These are phyloP conservation scores for Ganoderma sinense DNA, from an alignment of 1,284 basidiomycete species.

Conservation along the genomic window DNA sequence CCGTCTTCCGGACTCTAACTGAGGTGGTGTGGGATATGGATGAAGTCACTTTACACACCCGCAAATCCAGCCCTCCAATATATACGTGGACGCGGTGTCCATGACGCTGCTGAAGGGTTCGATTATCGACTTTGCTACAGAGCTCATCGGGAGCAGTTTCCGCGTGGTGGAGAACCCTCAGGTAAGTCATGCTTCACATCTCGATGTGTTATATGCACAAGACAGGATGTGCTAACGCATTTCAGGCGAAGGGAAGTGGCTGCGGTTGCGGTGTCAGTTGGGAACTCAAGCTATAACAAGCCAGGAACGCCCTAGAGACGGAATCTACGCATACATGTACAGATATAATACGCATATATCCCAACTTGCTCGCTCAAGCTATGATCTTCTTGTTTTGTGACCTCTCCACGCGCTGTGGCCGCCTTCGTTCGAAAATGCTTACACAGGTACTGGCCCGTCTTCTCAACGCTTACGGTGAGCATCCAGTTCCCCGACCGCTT, in stretches of 20 bases:
- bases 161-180: constrained; percentile 84
- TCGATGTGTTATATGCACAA: not conserved
- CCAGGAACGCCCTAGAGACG: not conserved
- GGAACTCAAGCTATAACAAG: constrained; percentile 15
- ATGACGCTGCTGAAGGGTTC: constrained; percentile 83
- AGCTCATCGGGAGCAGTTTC: constrained; percentile 91
- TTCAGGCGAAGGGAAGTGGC: constrained; percentile 16
- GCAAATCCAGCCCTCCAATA: constrained; percentile 69
- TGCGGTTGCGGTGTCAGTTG: constrained; percentile 23
- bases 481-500: not conserved
- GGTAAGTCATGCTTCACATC: constrained; percentile 23
- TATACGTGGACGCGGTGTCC: constrained; percentile 85
- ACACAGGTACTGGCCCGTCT: not conserved
- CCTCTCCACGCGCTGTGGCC: not conserved
- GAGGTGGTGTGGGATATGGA: not conserved
- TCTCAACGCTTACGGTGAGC: not conserved
- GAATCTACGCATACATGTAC: not conserved
- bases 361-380: not conserved
- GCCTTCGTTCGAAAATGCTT: not conserved
- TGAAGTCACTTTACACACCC: constrained; percentile 73
- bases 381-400: not conserved
- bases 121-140: constrained; percentile 89
- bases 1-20: constrained; percentile 9
- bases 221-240: not conserved
- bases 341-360: not conserved